Percentiles rank a stretch among this genome's conserved stretches.
Conservation (phyloP, 2,329 filamentous ascomycete genomes). For the Remersonia thermophila region DNA sequence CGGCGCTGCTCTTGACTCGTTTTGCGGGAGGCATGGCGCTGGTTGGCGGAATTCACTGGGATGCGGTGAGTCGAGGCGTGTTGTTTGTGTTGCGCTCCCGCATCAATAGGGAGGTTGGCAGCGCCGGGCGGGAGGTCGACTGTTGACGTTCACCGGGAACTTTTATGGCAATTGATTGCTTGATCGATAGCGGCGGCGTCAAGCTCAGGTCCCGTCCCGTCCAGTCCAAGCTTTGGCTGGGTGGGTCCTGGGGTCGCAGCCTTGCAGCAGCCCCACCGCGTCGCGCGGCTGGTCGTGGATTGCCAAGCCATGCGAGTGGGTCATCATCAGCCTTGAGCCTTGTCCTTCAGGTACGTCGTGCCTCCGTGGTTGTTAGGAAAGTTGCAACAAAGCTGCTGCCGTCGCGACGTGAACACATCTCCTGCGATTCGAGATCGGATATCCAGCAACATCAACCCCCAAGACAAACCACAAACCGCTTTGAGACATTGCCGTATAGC, state of each 20-base stretch:
- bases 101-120: slow-evolving; percentile 7
- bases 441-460: too few relatives aligned
- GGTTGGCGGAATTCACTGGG: too few relatives aligned
- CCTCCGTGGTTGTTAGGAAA: neutral
- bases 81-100: slow-evolving; percentile 12
- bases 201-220: slow-evolving; percentile 5
- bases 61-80: too few relatives aligned
- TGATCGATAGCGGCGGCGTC: neutral
- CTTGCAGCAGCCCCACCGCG: slow-evolving; percentile 8
- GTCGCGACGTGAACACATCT: too few relatives aligned
- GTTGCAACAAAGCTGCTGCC: neutral
- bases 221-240: neutral
- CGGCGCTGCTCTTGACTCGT: slow-evolving; percentile 41
- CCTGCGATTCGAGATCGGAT: too few relatives aligned
- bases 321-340: slow-evolving; percentile 5
- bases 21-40: slow-evolving; percentile 45
- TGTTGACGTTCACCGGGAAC: neutral
- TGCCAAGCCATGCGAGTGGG: slow-evolving; percentile 1
- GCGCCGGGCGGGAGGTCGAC: neutral
- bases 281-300: slow-evolving; percentile 3
- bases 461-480: too few relatives aligned
- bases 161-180: neutral
- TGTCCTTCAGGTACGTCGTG: neutral
- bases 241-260: slow-evolving; percentile 1
- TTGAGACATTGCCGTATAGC: too few relatives aligned